phyloP scores from a whole-genome alignment of 805 yeast species.

The Candida fluviatilis region DNA sequence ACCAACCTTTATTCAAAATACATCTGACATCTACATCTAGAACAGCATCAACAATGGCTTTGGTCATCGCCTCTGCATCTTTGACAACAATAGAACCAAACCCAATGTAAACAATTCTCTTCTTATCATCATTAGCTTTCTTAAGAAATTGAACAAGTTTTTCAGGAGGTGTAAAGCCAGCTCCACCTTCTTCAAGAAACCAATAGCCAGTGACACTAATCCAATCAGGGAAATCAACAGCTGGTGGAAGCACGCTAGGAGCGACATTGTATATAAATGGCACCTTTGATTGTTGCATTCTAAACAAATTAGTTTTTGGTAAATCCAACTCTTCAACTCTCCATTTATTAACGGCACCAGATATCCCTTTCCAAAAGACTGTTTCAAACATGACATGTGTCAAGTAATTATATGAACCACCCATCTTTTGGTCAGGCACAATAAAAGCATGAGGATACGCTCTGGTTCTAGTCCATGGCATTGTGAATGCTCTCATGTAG shows the following conservation, averaged over 20 bases:
- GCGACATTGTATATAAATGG: slow-evolving; percentile 90
- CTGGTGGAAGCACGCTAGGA: slow-evolving; percentile 85
- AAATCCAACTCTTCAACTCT: slow-evolving; percentile 62
- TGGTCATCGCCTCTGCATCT: slow-evolving; percentile 73
- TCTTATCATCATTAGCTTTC: slow-evolving; percentile 53
- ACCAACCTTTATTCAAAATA: slow-evolving; percentile 92
- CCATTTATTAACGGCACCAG: slow-evolving; percentile 86
- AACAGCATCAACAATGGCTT: slow-evolving; percentile 77
- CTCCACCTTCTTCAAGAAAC: slow-evolving; percentile 72
- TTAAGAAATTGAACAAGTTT: slow-evolving; percentile 51
- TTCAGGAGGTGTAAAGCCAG: slow-evolving; percentile 56
- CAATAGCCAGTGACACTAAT: slow-evolving; percentile 94
- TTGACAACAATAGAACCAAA: slow-evolving; percentile 93
- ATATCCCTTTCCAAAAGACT: slow-evolving; percentile 88
- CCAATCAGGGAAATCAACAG: slow-evolving; percentile 94
- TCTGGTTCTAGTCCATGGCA: slow-evolving; percentile 97
- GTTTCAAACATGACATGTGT: slow-evolving; percentile 93
- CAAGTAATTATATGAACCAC: slow-evolving; percentile 88
- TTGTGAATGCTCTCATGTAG: slow-evolving; percentile 90
- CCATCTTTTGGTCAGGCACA: slow-evolving; percentile 89
- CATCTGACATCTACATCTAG: slow-evolving; percentile 78
- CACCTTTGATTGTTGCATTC: slow-evolving; percentile 69
- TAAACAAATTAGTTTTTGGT: slow-evolving; percentile 64
- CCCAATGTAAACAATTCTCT: slow-evolving; percentile 85
- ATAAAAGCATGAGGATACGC: slow-evolving; percentile 96